Conservation (phyloP, 441 rosid species). For the Erysimum pusillum region DNA sequence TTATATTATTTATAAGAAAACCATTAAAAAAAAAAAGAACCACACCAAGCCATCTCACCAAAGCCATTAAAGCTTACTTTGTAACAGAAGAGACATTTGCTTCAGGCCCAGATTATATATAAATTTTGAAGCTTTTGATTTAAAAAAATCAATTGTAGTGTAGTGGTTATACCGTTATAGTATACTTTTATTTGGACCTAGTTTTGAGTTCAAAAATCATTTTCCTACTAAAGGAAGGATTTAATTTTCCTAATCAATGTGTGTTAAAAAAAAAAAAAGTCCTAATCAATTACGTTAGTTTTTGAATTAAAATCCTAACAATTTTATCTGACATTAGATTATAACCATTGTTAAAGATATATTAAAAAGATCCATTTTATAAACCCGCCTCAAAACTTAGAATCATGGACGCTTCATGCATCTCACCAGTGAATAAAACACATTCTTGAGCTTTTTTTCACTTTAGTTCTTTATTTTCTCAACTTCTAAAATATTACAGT, state of each 20-base stretch:
- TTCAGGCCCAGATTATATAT: neutral
- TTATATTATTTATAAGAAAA: too few relatives aligned
- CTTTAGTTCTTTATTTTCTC: neutral
- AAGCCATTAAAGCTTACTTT: too few relatives aligned
- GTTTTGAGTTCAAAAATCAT: neutral
- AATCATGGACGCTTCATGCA: neutral
- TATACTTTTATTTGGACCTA: neutral
- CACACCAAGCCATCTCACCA: too few relatives aligned
- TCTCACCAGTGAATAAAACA: constrained; percentile 7
- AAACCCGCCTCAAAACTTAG: neutral
- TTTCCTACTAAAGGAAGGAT: neutral
- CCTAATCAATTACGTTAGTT: neutral
- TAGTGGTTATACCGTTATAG: neutral
- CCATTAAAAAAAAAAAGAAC: too few relatives aligned
- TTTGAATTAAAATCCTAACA: neutral
- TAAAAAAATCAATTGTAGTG: neutral
- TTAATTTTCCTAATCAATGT: too few relatives aligned
- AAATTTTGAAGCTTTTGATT: neutral
- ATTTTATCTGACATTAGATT: neutral
- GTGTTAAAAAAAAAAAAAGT: too few relatives aligned
- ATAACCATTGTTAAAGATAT: neutral
- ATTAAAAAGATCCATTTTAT: neutral
- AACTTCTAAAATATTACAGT: constrained; percentile 24
- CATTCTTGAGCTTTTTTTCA: neutral
- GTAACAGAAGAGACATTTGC: neutral